Evolutionary conservation across 2,329 filamentous ascomycete genomes (phyloP).

Genomic region (Cladobotryum mycophilum): DNA sequence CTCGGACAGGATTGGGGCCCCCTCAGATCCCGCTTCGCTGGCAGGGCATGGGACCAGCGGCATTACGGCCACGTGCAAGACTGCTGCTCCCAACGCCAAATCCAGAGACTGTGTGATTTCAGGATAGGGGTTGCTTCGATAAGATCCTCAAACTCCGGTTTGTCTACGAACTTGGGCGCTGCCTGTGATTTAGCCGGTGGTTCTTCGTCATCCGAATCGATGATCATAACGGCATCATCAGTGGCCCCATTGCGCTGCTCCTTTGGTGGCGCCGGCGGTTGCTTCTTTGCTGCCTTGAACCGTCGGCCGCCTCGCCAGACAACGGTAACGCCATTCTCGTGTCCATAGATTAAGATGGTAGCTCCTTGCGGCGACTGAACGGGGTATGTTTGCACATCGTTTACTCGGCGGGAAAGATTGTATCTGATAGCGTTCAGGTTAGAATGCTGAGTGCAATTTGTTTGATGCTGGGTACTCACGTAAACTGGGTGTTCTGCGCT

Average conservation of each 20-base stretch:
- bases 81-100: conserved; percentile 51
- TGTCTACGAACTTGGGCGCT: conserved; percentile 39
- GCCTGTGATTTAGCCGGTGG: conserved; percentile 28
- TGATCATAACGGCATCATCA: conserved; percentile 53
- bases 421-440: conserved; percentile 38
- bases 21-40: conserved; percentile 42
- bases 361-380: conserved; percentile 57
- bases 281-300: conserved; percentile 44
- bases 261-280: conserved; percentile 18
- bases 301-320: conserved; percentile 57
- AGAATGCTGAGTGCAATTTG: no score
- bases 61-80: conserved; percentile 49
- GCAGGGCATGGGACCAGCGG: conserved; percentile 44
- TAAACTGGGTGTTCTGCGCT: conserved; percentile 43
- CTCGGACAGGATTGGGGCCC: conserved; percentile 44
- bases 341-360: conserved; percentile 56
- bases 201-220: conserved; percentile 58
- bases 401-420: conserved; percentile 50
- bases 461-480: conserved; percentile 28
- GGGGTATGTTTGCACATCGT: conserved; percentile 56
- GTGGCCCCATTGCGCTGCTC: conserved; percentile 46
- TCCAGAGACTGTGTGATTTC: conserved; percentile 56
- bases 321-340: conserved; percentile 56
- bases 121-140: conserved; percentile 45
- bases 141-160: conserved; percentile 52